Base-by-base conservation (phyloP, 305 asterid genomes). In the Salvia sclarea region DNA sequence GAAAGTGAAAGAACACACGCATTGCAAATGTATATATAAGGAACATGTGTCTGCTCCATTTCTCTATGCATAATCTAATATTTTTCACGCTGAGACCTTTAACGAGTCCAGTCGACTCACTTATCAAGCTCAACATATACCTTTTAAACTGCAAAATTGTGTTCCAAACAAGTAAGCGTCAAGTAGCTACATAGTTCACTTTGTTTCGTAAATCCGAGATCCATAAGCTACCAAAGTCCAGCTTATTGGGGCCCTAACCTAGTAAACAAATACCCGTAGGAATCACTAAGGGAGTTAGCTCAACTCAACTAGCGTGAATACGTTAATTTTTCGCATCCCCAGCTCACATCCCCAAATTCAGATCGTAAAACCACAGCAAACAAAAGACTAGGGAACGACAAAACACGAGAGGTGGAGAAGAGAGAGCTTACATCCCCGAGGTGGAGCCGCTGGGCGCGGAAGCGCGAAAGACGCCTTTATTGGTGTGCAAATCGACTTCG, bases 401-500 rank as follows among this genome's bases (percentile, higher is more conserved):
- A 38, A n/a, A 5, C 38, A 54, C 0, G 31, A 10, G 17, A 72
- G 38, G 4, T 17, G 22, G 43, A 45, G 40, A 37, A 38, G 31
- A 49, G 48, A 30, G 30, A 17, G 69, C 83, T 62, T 83, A 95
- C 99, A 89, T 78, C 59, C 92, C 96, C 18, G 95, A 86, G 40
- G 97, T 79, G 54, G 82, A 80, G 38, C 96, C 99, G 17, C 97
- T 80, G 52, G 98, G 98, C 8, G 85, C 78, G 55, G 99, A 82
- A 54, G 95, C 97, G 22, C 96, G 97, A 64, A 88, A 95, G 37
- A 89, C 72, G 76, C 98, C 99, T 88, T 91, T 95, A 24, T 88
- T 89, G 20, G 99, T 95, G 82, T 78, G 73, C 82, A 95, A 74
- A 83, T 95, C 99, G 57, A 91, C 99, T 81, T 95, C 99, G 72